Evolutionary conservation across 1,284 basidiomycete species (phyloP).

Genomic region (Quambalaria eucalypti): DNA sequence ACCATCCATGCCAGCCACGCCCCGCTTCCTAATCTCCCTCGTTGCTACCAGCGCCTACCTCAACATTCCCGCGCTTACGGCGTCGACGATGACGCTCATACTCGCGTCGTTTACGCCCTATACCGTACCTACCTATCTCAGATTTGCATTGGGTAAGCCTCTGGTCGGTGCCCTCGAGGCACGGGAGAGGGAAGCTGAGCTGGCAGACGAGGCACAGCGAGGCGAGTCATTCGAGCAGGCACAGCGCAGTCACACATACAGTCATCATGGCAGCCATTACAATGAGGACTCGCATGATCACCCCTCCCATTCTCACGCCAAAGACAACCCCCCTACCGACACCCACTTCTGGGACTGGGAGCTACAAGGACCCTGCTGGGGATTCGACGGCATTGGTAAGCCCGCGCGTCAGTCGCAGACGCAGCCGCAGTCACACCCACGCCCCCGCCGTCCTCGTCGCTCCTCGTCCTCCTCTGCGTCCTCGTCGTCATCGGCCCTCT

Average conservation of each 20-base stretch:
- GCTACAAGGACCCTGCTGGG: slow-evolving; percentile 54
- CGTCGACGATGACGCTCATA: slow-evolving; percentile 64
- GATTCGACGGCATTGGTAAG: slow-evolving; percentile 62
- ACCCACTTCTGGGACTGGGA: slow-evolving; percentile 47
- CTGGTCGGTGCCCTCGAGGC: slow-evolving; percentile 53
- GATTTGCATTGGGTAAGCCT: slow-evolving; percentile 70
- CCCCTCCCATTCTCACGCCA: too few relatives aligned
- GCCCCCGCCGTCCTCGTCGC: too few relatives aligned
- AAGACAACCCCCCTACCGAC: too few relatives aligned
- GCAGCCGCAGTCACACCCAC: too few relatives aligned
- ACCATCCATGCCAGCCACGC: slow-evolving; percentile 56
- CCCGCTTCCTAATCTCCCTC: slow-evolving; percentile 72
- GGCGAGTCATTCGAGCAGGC: too few relatives aligned
- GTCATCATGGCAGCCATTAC: too few relatives aligned
- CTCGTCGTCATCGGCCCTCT: too few relatives aligned
- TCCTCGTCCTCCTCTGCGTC: too few relatives aligned
- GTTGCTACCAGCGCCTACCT: slow-evolving; percentile 79
- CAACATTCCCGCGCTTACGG: slow-evolving; percentile 66
- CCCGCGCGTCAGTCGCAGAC: too few relatives aligned
- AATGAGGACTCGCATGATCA: too few relatives aligned
- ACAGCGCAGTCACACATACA: too few relatives aligned
- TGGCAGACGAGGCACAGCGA: too few relatives aligned
- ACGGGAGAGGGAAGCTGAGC: slow-evolving; percentile 9
- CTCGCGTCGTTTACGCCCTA: slow-evolving; percentile 68
- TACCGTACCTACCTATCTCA: slow-evolving; percentile 68